Percentiles rank a stretch among this genome's conserved stretches.
phyloP scores from a whole-genome alignment of 805 yeast species.

The Candida fluviatilis region DNA sequence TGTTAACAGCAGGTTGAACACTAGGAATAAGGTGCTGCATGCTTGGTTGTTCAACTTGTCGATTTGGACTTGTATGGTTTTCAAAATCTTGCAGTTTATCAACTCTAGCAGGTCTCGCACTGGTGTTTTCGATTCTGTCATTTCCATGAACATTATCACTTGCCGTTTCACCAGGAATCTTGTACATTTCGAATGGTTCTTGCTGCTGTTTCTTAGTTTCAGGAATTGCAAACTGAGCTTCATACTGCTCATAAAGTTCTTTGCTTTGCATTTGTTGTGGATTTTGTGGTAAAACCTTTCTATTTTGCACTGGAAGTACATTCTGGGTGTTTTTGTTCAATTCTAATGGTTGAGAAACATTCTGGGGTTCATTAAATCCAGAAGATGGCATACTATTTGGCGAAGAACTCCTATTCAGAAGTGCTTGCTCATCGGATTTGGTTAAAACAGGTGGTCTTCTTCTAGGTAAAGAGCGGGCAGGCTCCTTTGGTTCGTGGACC shows the following conservation, averaged over 20 bases:
- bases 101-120: not conserved
- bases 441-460: constrained; percentile 1
- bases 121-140: too few relatives aligned
- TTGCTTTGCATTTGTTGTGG: too few relatives aligned
- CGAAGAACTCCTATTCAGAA: not conserved
- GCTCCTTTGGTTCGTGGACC: not conserved
- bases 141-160: not conserved
- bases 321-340: too few relatives aligned
- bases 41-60: too few relatives aligned
- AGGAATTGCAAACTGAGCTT: not conserved
- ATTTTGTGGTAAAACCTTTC: too few relatives aligned
- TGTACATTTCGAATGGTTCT: not conserved
- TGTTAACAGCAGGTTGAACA: too few relatives aligned
- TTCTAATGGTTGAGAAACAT: too few relatives aligned
- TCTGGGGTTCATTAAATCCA: too few relatives aligned
- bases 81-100: too few relatives aligned
- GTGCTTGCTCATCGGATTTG: not conserved
- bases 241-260: constrained; percentile 2
- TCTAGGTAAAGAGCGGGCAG: not conserved
- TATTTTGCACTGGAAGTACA: too few relatives aligned
- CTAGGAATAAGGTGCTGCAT: too few relatives aligned
- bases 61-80: too few relatives aligned
- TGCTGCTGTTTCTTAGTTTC: not conserved
- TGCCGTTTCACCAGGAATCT: not conserved
- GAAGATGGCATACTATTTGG: not conserved